A percentile compares a stretch with the other conserved stretches of the same genome.
Conservation (phyloP, 1,139 yeast species). For the Suhomyces maxii region DNA sequence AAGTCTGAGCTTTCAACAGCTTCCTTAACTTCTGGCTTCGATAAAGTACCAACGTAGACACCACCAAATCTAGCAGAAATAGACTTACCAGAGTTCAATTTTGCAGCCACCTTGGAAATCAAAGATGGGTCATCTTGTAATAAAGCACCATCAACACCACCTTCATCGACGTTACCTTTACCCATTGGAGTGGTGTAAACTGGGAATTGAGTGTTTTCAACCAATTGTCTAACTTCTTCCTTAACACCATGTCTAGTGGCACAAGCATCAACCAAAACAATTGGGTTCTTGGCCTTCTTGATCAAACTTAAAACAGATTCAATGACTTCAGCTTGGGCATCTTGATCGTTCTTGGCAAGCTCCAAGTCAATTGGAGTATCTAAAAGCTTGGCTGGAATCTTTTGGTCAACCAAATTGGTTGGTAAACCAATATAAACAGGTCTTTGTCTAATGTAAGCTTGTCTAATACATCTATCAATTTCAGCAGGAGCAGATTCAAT, state of each 20-base stretch:
- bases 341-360: constrained; percentile 62
- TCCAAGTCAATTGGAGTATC: constrained; percentile 64
- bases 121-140: constrained; percentile 28
- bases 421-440: constrained; percentile 86
- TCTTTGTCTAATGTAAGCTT: constrained; percentile 70
- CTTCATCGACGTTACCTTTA: constrained; percentile 75
- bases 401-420: constrained; percentile 72
- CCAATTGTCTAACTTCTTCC: constrained; percentile 60
- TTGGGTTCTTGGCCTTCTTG: constrained; percentile 60
- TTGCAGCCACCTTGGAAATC: constrained; percentile 25
- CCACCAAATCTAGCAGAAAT: constrained; percentile 77
- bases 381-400: constrained; percentile 56
- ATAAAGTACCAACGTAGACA: constrained; percentile 79
- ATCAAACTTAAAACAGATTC: constrained; percentile 56
- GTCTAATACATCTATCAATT: constrained; percentile 73
- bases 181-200: constrained; percentile 91
- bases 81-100: constrained; percentile 23
- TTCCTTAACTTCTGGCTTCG: constrained; percentile 72
- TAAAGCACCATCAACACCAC: constrained; percentile 33
- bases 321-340: constrained; percentile 72
- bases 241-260: constrained; percentile 74
- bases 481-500: constrained; percentile 62
- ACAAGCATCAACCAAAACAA: constrained; percentile 84
- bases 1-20: constrained; percentile 78
- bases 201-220: constrained; percentile 74